These are phyloP conservation scores for Termitomyces sp. DNA, from an alignment of 768 basidiomycete genomes.

Conservation along the genomic window DNA sequence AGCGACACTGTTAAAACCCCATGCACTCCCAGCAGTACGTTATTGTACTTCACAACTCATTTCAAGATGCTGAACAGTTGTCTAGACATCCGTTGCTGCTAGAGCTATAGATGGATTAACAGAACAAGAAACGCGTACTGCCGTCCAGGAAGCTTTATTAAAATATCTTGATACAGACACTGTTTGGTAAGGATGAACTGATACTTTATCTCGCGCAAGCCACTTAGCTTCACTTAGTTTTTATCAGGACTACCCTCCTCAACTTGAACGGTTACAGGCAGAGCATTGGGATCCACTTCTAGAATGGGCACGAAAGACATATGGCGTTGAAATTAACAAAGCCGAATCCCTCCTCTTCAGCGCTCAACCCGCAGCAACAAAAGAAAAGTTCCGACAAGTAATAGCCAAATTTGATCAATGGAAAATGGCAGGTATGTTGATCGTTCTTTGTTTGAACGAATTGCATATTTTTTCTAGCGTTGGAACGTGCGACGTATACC, in stretches of 20 bases:
- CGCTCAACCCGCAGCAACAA: constrained; percentile 68
- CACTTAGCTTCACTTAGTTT: constrained; percentile 48
- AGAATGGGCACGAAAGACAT: constrained; percentile 69
- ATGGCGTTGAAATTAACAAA: constrained; percentile 61
- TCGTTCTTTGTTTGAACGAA: not conserved
- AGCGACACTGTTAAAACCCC: constrained; percentile 77
- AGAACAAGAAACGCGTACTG: constrained; percentile 48
- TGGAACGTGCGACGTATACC: constrained; percentile 87
- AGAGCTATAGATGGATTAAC: constrained; percentile 81
- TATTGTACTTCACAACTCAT: not conserved
- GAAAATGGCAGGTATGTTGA: constrained; percentile 79
- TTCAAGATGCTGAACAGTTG: not conserved
- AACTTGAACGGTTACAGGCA: constrained; percentile 73
- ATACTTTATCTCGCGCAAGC: not conserved
- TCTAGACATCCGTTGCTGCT: constrained; percentile 86
- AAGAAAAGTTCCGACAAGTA: constrained; percentile 51
- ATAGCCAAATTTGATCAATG: constrained; percentile 70
- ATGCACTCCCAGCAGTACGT: constrained; percentile 85
- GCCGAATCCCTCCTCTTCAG: constrained; percentile 71
- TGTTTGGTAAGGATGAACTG: constrained; percentile 56
- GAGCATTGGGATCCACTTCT: constrained; percentile 88
- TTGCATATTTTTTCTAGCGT: constrained; percentile 46
- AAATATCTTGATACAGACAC: constrained; percentile 95
- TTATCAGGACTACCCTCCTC: constrained; percentile 72
- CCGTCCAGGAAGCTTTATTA: constrained; percentile 68